These are phyloP conservation scores for Knoxia roxburghii DNA, from an alignment of 257 asterid species.

Conservation along the genomic window DNA sequence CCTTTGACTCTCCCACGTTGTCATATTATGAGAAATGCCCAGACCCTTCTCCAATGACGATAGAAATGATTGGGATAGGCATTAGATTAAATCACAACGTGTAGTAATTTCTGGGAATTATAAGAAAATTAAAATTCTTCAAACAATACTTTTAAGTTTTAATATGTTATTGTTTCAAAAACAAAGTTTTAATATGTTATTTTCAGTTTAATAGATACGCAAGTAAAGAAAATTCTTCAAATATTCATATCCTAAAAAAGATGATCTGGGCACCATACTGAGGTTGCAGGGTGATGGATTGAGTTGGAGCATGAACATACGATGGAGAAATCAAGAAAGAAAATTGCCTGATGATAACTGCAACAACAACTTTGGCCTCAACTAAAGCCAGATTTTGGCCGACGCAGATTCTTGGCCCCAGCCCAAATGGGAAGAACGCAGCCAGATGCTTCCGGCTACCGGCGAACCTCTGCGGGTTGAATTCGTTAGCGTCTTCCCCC, in stretches of 20 bases:
- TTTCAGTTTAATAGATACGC: not conserved
- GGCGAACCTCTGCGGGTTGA: slow-evolving; percentile 52
- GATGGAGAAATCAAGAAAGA: slow-evolving; percentile 51
- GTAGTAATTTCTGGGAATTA: too few relatives aligned
- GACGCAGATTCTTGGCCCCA: slow-evolving; percentile 60
- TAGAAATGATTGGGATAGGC: too few relatives aligned
- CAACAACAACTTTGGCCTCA: slow-evolving; percentile 54
- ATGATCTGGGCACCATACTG: slow-evolving; percentile 56
- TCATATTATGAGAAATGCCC: too few relatives aligned
- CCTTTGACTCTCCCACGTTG: too few relatives aligned
- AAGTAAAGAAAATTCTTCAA: not conserved
- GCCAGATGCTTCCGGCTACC: slow-evolving; percentile 48
- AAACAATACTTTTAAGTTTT: too few relatives aligned
- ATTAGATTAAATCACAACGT: too few relatives aligned
- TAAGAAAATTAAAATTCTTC: too few relatives aligned
- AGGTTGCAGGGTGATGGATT: slow-evolving; percentile 50
- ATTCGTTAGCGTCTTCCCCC: slow-evolving; percentile 58
- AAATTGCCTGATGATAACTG: slow-evolving; percentile 41
- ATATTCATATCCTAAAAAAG: slow-evolving; percentile 28
- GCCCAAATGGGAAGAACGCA: slow-evolving; percentile 59
- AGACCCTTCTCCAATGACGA: too few relatives aligned
- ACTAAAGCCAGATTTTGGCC: slow-evolving; percentile 65
- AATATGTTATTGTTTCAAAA: too few relatives aligned
- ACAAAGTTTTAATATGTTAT: too few relatives aligned
- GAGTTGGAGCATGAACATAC: slow-evolving; percentile 65